Evolutionary conservation across 306 rosid species (phyloP), one percentile per base, ranked within the genome.

Genomic region (Quercus gilva): DNA sequence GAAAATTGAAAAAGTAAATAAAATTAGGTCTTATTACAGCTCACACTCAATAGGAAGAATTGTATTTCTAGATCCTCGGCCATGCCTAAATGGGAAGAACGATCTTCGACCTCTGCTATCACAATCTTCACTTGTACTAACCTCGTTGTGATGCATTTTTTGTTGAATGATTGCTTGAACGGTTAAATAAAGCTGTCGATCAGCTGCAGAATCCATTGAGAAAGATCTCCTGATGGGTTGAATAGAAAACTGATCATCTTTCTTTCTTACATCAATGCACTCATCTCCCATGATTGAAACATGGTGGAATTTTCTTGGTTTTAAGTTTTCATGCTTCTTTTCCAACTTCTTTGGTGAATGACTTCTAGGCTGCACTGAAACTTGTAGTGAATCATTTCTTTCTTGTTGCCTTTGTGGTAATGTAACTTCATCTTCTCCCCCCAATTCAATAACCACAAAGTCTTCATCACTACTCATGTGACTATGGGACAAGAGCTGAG

Each of bases 211-310:
- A 77, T 92, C 90, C 90, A 89, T 83, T 31, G 95, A 92, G 80
- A 92, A 90, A 76, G 93, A 92, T 82, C 95, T 83, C 79, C 91
- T 74, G 9, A 90, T 80, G 6, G 94, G 90, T 55, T 86, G 93
- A 77, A 92, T 31, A 37, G 78, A 80, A 55, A 92, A 92, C 60
- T 86, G 88, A 0, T 90, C 90, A 41, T 92, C 90, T 61, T 88
- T 87, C 57, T 84, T 82, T 76, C 93, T 80, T 20, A 80, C 68
- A 81, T 92, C 90, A 80, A 92, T 89, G 55, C 90, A 87, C 80
- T 92, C 97, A 74, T 90, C 94, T 11, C 91, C 97, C 93, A 89
- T 89, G 53, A 84, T 92, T 12, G 94, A 83, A 74, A 74, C 82
- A 67, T 78, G 88, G 55, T 85, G 86, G 21, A 81, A 84, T 78